phyloP scores from a whole-genome alignment of 129 eudicot genomes.

The Daucus carota region DNA sequence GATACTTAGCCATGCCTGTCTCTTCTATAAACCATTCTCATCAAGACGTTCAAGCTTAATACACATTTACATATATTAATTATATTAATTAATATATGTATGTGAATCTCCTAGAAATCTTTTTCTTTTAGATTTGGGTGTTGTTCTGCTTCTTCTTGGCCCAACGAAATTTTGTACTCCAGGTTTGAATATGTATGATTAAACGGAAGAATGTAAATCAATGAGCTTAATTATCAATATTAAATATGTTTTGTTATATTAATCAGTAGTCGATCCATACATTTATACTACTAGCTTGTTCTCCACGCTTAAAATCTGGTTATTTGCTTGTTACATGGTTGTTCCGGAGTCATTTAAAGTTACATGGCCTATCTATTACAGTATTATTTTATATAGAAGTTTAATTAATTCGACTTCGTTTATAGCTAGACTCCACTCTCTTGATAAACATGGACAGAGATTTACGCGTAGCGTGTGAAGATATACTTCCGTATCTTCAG shows the following conservation, averaged over 20 bases:
- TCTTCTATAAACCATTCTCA: not conserved
- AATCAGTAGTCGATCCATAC: no score
- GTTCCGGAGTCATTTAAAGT: not conserved
- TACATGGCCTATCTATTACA: not conserved
- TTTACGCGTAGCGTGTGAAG: not conserved
- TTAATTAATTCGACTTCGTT: not conserved
- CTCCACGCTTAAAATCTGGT: not conserved
- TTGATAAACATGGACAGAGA: not conserved
- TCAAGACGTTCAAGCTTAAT: not conserved
- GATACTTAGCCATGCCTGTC: conserved; percentile 42
- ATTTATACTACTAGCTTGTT: not conserved
- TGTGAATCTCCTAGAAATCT: no score
- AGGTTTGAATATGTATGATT: not conserved
- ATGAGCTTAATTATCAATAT: not conserved
- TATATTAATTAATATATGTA: no score
- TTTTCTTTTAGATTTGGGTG: not conserved
- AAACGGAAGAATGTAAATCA: not conserved
- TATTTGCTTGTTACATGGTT: not conserved
- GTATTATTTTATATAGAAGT: no score
- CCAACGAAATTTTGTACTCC: not conserved
- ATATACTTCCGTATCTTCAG: not conserved
- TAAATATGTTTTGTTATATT: no score
- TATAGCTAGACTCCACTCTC: not conserved
- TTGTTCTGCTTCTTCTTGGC: not conserved
- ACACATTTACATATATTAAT: no score